Base-by-base conservation (phyloP, 1,284 basidiomycete genomes). In the Meira nashicola region DNA sequence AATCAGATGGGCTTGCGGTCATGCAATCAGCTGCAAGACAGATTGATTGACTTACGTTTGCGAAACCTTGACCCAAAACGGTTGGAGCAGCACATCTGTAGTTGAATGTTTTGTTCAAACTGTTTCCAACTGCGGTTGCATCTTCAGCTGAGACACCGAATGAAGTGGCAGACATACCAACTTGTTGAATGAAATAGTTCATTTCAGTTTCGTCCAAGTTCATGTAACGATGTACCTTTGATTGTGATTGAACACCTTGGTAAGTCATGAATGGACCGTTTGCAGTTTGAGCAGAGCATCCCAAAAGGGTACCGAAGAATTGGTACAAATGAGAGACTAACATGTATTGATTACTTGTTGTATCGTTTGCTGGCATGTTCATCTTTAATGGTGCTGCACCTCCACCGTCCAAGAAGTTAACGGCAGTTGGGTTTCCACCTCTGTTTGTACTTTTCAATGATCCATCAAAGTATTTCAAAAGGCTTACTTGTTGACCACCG, bases 401-500 rank as follows among this genome's bases (percentile, higher is more conserved):
- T 41, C 64, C 64, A 40, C 65, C 64, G 47, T 66, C 64, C 14
- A 66, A 63, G 64, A 66, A 66, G 64, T 65, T 66, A 50, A 66
- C 28, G 11, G 43, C 15, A n/a, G 40, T 51, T 17, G 50, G 44
- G 10, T n/a, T 23, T 39, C 60, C 64, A 40, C 57, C 47, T 21
- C 11, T 19, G 54, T 66, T 66, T 41, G 64, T 66, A 33, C 59
- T 53, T 15, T 41, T 43, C 44, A 66, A 43, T 17, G 44, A 52
- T 28, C 60, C 60, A 40, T 63, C 39, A 39, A 63, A 63, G 59
- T 62, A 63, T 51, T 61, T 39, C 5, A 59, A 23, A 23, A 65
- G 59, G 54, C 28, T 43, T 43, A 60, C 48, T 23, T 4, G 15
- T n/a, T 17, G 15, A 39, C 55, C 59, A 21, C 14, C 47, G 23